Evolutionary conservation across 2,329 filamentous ascomycete species (phyloP), one percentile per base, ranked within the genome.

Genomic region (Botrytis cinerea): DNA sequence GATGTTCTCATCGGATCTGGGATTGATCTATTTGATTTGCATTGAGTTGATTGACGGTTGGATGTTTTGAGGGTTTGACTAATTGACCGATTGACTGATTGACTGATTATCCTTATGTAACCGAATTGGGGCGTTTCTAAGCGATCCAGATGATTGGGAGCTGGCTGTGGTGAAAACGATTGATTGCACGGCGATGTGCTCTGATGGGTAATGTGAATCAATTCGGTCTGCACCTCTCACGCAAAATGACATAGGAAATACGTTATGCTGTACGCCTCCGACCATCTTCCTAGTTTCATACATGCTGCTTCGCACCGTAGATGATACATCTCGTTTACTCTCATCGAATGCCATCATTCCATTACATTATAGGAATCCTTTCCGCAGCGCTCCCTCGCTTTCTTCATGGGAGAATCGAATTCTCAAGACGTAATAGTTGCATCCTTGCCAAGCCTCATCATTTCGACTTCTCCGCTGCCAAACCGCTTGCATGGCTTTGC

Each of bases 341-440:
- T 67, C 62, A 60, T 60, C 70, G 48, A 72, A 72, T 72, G 22
- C 70, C 51, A 48, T 48, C 8, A 46, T 69, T 73, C 45, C 43
- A 69, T 73, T 73, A 73, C 62, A 69, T 40, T 25, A 73, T 73
- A 32, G n/a, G 51, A 61, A 73, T 43, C 20, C 51, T 10, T 35
- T 10, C 40, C 12, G 38, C 38, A 38, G 1, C 6, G 38, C 38
- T 38, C 38, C 7, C 1, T 20, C 2, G n/a, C 18, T 18, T 18
- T 57, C n/a, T 28, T 18, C 35, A 38, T 10, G 32, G 32, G 32
- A n/a, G 14, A 25, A 67, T 40, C 22, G 28, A 59, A 40, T 72
- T 35, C n/a, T 28, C 32, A 69, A 73, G 63, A 73, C 71, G 71
- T 73, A 73, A 73, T 73, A 43, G 54, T 28, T 73, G 28, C 51